phyloP scores from a whole-genome alignment of 805 yeast genomes.

The Candida xiaguanensis region DNA sequence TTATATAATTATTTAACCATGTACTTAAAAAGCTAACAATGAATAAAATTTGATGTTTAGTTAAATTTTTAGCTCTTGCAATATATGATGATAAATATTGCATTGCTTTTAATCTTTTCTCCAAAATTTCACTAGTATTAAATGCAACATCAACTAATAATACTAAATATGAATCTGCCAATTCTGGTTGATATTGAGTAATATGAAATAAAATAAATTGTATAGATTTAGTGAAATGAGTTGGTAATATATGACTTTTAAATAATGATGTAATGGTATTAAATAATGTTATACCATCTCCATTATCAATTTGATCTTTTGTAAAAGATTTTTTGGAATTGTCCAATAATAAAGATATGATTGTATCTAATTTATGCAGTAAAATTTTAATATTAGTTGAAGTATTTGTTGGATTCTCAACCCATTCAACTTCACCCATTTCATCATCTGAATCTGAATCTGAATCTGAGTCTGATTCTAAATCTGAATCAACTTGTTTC shows the following conservation, averaged over 20 bases:
- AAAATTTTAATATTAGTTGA: conserved; percentile 49
- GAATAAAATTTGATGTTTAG: conserved; percentile 70
- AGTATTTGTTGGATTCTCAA: conserved; percentile 30
- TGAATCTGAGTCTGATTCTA: conserved; percentile 42
- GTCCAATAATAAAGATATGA: conserved; percentile 55
- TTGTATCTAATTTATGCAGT: conserved; percentile 67
- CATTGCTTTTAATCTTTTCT: conserved; percentile 80
- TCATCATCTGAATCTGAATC: conserved; percentile 34
- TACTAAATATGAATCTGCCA: conserved; percentile 81
- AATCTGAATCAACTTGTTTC: conserved; percentile 22
- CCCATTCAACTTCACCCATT: conserved; percentile 44
- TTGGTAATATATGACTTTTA: conserved; percentile 79
- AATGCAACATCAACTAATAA: conserved; percentile 80
- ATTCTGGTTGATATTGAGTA: conserved; percentile 76
- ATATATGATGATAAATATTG: conserved; percentile 89
- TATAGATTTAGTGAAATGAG: conserved; percentile 84
- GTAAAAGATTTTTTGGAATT: conserved; percentile 49
- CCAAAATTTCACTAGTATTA: conserved; percentile 61
- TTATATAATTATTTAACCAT: conserved; percentile 79
- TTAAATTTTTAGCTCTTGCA: conserved; percentile 76
- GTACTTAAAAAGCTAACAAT: conserved; percentile 78
- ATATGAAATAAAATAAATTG: conserved; percentile 81
- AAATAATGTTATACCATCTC: conserved; percentile 65
- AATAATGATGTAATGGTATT: conserved; percentile 73
- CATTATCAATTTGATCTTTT: conserved; percentile 48